Evolutionary conservation across 2,329 filamentous ascomycete species (phyloP).

Genomic region (Lachnellula suecica): DNA sequence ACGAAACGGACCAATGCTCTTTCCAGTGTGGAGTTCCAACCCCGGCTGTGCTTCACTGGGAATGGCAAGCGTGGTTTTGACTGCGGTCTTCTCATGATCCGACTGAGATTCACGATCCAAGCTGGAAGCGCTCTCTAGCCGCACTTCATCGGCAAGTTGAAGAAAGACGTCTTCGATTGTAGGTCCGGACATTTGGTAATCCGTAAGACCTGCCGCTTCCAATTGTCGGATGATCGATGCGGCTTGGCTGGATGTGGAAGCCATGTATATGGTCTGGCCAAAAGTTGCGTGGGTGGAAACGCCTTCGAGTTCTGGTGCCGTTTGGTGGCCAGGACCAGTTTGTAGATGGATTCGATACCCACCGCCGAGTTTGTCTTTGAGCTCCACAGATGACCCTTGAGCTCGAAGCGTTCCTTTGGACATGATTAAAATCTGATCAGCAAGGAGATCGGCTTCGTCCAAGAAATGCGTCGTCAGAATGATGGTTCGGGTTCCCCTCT

Average conservation of each 20-base stretch:
- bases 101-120: constrained; percentile 11
- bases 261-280: constrained; percentile 72
- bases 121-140: constrained; percentile 43
- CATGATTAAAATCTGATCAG: constrained; percentile 85
- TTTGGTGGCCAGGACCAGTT: constrained; percentile 50
- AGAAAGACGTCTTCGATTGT: constrained; percentile 94
- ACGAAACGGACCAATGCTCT: constrained; percentile 63
- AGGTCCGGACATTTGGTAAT: constrained; percentile 84
- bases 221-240: constrained; percentile 69
- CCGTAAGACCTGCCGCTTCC: constrained; percentile 63
- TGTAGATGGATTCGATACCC: constrained; percentile 81
- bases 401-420: constrained; percentile 82
- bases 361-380: constrained; percentile 79
- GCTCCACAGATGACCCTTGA: constrained; percentile 78
- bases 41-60: too few species aligned
- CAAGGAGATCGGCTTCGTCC: constrained; percentile 86
- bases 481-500: constrained; percentile 79
- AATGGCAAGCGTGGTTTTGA: too few species aligned
- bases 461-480: constrained; percentile 91
- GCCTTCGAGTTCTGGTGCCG: constrained; percentile 50
- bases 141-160: constrained; percentile 78
- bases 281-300: constrained; percentile 59
- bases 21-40: constrained; percentile 65
- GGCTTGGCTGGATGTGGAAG: constrained; percentile 67
- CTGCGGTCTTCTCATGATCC: constrained; percentile 24